These are phyloP conservation scores for Inga leiocalycina DNA, from an alignment of 306 rosid genomes.

Conservation along the genomic window DNA sequence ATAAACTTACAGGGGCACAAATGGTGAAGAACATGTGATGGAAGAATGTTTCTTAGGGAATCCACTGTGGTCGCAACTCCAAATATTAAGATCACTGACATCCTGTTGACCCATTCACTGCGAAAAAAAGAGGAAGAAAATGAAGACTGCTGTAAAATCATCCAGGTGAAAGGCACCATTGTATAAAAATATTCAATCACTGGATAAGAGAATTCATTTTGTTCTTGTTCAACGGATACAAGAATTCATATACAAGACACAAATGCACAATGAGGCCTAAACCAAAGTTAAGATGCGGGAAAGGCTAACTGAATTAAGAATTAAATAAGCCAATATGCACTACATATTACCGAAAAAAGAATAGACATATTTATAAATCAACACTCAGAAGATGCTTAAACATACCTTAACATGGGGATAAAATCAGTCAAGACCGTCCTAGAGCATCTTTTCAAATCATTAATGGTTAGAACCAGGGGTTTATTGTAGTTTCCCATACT, in stretches of 20 bases:
- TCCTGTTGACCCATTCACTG: conserved; percentile 89
- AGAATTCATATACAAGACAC: conserved; percentile 13
- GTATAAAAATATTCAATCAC: conserved; percentile 23
- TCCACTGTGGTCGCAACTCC: conserved; percentile 91
- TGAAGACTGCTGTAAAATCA: conserved; percentile 26
- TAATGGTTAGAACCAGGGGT: conserved; percentile 75
- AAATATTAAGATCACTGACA: conserved; percentile 79
- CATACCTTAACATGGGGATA: conserved; percentile 80
- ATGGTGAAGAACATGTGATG: conserved; percentile 74
- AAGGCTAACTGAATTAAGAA: background rate
- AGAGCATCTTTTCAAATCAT: conserved; percentile 84
- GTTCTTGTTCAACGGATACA: background rate
- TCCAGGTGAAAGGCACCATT: conserved; percentile 21
- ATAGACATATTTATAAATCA: conserved; percentile 7
- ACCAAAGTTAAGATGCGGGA: conserved; percentile 1
- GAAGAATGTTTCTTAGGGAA: conserved; percentile 63
- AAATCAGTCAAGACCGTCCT: conserved; percentile 79
- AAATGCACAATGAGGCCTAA: conserved; percentile 14
- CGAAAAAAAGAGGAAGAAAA: conserved; percentile 31
- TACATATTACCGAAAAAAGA: background rate
- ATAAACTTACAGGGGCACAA: conserved; percentile 64
- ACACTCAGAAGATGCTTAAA: conserved; percentile 21
- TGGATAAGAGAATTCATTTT: background rate
- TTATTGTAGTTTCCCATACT: conserved; percentile 73
- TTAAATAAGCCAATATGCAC: background rate